phyloP scores from a whole-genome alignment of 2,329 filamentous ascomycete species.

The Nannizziopsis arthrosporioides region DNA sequence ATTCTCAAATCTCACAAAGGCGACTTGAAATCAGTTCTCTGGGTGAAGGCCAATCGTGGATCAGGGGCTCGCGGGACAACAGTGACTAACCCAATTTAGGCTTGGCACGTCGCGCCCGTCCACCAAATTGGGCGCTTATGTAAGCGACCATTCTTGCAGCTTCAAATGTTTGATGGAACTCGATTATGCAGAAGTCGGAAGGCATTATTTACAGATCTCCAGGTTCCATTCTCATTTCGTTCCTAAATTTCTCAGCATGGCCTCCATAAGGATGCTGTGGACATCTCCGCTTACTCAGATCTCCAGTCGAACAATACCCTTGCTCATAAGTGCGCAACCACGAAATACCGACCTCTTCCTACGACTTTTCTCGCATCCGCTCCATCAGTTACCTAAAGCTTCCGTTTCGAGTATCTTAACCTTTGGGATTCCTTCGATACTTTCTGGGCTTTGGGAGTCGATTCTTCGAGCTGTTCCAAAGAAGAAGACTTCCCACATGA shows the following conservation, averaged over 20 bases:
- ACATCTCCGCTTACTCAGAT: not conserved
- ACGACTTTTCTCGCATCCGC: constrained; percentile 50
- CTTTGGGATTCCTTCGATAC: constrained; percentile 53
- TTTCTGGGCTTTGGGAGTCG: constrained; percentile 83
- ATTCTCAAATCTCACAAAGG: constrained; percentile 2
- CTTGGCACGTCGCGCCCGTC: constrained; percentile 1
- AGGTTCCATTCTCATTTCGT: no score
- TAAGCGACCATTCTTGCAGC: not conserved
- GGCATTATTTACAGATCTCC: no score
- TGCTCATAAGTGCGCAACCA: not conserved
- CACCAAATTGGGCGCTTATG: constrained; percentile 8
- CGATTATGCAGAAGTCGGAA: not conserved
- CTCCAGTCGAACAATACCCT: constrained; percentile 2
- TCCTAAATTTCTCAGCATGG: not conserved
- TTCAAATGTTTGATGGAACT: not conserved
- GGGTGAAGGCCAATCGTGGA: constrained; percentile 8
- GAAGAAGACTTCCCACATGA: constrained; percentile 96
- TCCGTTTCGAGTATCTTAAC: constrained; percentile 33
- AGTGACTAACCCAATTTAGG: constrained; percentile 6
- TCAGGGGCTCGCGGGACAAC: constrained; percentile 10
- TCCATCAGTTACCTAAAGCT: constrained; percentile 12
- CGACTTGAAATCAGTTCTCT: constrained; percentile 2
- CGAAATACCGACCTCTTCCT: constrained; percentile 29
- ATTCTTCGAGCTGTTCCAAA: constrained; percentile 88
- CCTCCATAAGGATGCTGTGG: constrained; percentile 4